phyloP scores from a whole-genome alignment of 163 green algal species.

The Prototheca cutis region DNA sequence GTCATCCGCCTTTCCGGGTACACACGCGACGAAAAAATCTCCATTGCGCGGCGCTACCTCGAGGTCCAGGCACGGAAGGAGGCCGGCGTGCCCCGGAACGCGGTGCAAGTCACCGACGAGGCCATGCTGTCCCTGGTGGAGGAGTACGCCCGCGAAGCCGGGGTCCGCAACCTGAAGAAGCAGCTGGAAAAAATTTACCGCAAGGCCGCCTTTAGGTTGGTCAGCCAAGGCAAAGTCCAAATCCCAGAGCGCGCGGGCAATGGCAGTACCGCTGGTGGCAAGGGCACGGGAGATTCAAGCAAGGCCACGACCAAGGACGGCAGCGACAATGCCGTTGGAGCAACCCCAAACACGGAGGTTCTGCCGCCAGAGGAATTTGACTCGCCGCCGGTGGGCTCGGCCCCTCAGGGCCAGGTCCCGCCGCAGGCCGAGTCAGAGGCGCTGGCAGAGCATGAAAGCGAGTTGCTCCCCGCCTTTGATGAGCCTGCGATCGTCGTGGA shows the following conservation, averaged over 20 bases:
- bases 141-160: conserved; percentile 81
- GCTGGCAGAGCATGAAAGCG: background rate
- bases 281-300: too few species aligned
- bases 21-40: conserved; percentile 78
- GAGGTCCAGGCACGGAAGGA: conserved; percentile 56
- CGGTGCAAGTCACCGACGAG: conserved; percentile 52
- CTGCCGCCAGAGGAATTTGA: background rate
- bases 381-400: conserved; percentile 1
- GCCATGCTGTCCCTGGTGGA: conserved; percentile 73
- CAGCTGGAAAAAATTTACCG: conserved; percentile 90
- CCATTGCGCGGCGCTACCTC: conserved; percentile 85
- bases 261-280: too few species aligned
- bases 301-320: too few species aligned
- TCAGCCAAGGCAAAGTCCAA: conserved; percentile 24
- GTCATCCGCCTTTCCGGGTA: conserved; percentile 68
- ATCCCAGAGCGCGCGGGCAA: too few species aligned
- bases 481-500: conserved; percentile 44
- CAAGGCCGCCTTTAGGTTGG: conserved; percentile 73
- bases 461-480: conserved; percentile 11
- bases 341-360: conserved; percentile 3
- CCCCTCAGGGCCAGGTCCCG: background rate
- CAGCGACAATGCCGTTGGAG: too few species aligned
- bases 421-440: background rate
- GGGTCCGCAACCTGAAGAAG: conserved; percentile 92
- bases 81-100: conserved; percentile 55